Base-by-base conservation (phyloP, 2,329 filamentous ascomycete genomes). In the Mycocentrospora acerina region DNA sequence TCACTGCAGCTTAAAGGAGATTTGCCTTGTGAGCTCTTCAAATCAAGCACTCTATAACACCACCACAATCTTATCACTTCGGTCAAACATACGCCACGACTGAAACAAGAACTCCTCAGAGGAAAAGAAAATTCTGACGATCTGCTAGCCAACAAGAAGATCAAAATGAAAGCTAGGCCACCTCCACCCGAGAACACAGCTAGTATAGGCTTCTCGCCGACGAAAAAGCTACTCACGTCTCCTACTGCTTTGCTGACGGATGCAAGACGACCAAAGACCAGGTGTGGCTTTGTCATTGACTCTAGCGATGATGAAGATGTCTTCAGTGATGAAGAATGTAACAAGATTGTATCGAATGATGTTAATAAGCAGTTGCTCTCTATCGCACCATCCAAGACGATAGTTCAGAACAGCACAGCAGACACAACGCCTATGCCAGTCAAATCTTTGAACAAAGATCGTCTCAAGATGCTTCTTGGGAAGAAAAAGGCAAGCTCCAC, bases 231-330 rank as follows among this genome's bases (percentile, higher is more conserved):
- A 5, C 32, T 32, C 3, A 19, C 19, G 24, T 27, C 31, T 5
- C 24, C 31, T 10, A 13, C 24, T 19, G 30, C 25, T 14, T 7
- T 32, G 7, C 29, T 7, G n/a, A 29, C 6, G n/a, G 24, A 15
- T 17, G 14, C 7, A 12, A 47, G 42, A 32, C 41, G 38, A 12
- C 44, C 41, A 6, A 38, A 37, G 12, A 41, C 19, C 6, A 37
- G 28, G 24, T 36, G 42, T 11, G 48, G 48, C 7, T 51, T 48
- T 17, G 15, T 51, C n/a, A 8, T 43, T 19, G 37, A 40, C 5
- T 22, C 19, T 9, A 22, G 19, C 19, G 19, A 22, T 9, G 19
- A 22, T 5, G 19, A 22, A 5, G 19, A 22, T 6, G 19, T 6
- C 19, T 22, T 9, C n/a, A 41, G 37, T 19, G 43, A 44, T 19